Conservation (phyloP, 768 basidiomycete species). For the Solioccasus polychromus region DNA sequence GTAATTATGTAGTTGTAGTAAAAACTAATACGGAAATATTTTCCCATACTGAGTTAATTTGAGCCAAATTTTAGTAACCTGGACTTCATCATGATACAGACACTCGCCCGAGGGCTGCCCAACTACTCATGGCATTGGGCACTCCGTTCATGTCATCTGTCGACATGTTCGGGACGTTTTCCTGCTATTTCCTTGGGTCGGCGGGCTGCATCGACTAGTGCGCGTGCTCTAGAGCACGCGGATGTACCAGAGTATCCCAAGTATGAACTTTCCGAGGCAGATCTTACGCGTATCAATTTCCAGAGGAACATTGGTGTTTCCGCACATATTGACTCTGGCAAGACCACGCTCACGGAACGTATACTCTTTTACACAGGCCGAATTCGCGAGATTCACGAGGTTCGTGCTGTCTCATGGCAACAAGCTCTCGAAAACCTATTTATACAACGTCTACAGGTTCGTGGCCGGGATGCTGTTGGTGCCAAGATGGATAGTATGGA, state of each 20-base stretch:
- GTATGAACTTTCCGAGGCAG: slow-evolving; percentile 58
- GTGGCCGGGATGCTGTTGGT: slow-evolving; percentile 92
- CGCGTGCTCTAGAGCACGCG: slow-evolving; percentile 1
- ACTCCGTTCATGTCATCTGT: slow-evolving; percentile 16
- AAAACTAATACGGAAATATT: too few species aligned
- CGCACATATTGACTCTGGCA: slow-evolving; percentile 95
- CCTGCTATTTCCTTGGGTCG: slow-evolving; percentile 10
- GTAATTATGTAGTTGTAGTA: too few species aligned
- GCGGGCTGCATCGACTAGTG: slow-evolving; percentile 44
- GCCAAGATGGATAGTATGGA: slow-evolving; percentile 99
- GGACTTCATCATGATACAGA: slow-evolving; percentile 23
- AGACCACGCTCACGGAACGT: slow-evolving; percentile 96
- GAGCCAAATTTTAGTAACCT: not conserved
- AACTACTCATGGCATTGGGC: slow-evolving; percentile 26
- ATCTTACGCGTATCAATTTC: slow-evolving; percentile 60
- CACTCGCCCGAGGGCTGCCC: slow-evolving; percentile 25
- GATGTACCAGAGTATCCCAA: slow-evolving; percentile 29
- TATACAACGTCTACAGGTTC: slow-evolving; percentile 49
- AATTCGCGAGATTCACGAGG: slow-evolving; percentile 95
- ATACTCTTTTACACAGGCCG: slow-evolving; percentile 95
- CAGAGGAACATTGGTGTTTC: slow-evolving; percentile 97
- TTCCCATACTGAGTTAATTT: too few species aligned
- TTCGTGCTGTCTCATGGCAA: slow-evolving; percentile 34
- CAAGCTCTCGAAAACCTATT: not conserved
- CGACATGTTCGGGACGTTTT: not conserved